A percentile compares a stretch with the other conserved stretches of the same genome.
These are phyloP conservation scores for Metschnikowia reukaufii DNA, from an alignment of 805 yeast genomes.

Conservation along the genomic window DNA sequence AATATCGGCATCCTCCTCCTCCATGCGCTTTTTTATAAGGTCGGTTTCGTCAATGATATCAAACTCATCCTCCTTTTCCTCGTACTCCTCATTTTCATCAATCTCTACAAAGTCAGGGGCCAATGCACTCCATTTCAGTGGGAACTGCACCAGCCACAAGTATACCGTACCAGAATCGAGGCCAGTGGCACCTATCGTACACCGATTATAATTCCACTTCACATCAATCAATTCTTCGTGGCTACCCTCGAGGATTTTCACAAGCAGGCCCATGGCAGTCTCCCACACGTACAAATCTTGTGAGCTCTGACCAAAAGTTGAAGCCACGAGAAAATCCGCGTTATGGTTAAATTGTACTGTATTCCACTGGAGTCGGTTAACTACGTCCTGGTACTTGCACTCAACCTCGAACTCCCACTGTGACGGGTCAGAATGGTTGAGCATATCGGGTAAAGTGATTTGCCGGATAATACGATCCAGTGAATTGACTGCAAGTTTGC, in stretches of 20 bases:
- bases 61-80: conserved; percentile 89
- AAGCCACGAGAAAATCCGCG: conserved; percentile 82
- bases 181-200: conserved; percentile 80
- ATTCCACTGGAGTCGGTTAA: conserved; percentile 87
- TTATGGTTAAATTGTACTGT: conserved; percentile 70
- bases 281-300: conserved; percentile 95
- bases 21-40: conserved; percentile 56
- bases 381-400: conserved; percentile 87
- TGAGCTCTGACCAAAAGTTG: conserved; percentile 78
- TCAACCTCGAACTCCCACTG: conserved; percentile 61
- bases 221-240: conserved; percentile 84
- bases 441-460: conserved; percentile 46
- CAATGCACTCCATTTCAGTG: conserved; percentile 94
- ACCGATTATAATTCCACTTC: conserved; percentile 78
- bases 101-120: conserved; percentile 96
- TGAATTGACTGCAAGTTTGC: conserved; percentile 69
- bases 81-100: conserved; percentile 86
- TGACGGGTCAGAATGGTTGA: conserved; percentile 30
- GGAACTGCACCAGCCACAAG: conserved; percentile 76
- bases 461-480: conserved; percentile 77
- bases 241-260: conserved; percentile 87
- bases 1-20: conserved; percentile 57
- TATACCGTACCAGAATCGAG: conserved; percentile 80
- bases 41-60: conserved; percentile 73
- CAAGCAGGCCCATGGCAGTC: conserved; percentile 80